These are phyloP conservation scores for Globisporangium apiculatum DNA, from an alignment of 352 stramenopile species.

Conservation along the genomic window DNA sequence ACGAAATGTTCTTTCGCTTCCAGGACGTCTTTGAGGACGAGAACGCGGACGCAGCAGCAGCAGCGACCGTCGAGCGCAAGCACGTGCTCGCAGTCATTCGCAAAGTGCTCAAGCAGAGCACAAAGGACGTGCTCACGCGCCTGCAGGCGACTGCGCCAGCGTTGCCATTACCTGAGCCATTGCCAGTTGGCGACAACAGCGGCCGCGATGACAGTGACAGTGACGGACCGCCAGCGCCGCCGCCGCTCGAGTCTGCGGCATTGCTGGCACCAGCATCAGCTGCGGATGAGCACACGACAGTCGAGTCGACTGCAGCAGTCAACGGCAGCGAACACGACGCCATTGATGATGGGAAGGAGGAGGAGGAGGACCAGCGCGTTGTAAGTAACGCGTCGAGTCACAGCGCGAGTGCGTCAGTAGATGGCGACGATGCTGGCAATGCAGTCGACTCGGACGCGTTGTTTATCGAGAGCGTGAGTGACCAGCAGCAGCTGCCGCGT, in stretches of 20 bases:
- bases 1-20: slow-evolving; percentile 81
- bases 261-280: slow-evolving; percentile 1
- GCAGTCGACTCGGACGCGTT: slow-evolving; percentile 3
- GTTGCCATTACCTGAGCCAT: too few species aligned
- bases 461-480: slow-evolving; percentile 8
- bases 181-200: too few species aligned
- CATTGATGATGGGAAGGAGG: neutral
- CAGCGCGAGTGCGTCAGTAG: too few species aligned
- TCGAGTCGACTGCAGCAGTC: neutral
- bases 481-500: neutral
- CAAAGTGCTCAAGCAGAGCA: slow-evolving; percentile 76
- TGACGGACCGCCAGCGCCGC: slow-evolving; percentile 33
- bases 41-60: too few species aligned
- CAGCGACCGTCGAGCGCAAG: slow-evolving; percentile 40
- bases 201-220: slow-evolving; percentile 23
- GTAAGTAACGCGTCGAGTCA: too few species aligned
- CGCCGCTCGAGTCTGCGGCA: slow-evolving; percentile 12
- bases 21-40: slow-evolving; percentile 77
- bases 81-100: slow-evolving; percentile 68
- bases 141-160: slow-evolving; percentile 21
- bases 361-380: too few species aligned
- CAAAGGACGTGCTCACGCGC: slow-evolving; percentile 55
- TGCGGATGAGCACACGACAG: neutral
- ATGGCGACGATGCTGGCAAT: slow-evolving; percentile 2
- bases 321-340: neutral